Conservation (phyloP, 352 stramenopile genomes). For the Pythium chondricola region DNA sequence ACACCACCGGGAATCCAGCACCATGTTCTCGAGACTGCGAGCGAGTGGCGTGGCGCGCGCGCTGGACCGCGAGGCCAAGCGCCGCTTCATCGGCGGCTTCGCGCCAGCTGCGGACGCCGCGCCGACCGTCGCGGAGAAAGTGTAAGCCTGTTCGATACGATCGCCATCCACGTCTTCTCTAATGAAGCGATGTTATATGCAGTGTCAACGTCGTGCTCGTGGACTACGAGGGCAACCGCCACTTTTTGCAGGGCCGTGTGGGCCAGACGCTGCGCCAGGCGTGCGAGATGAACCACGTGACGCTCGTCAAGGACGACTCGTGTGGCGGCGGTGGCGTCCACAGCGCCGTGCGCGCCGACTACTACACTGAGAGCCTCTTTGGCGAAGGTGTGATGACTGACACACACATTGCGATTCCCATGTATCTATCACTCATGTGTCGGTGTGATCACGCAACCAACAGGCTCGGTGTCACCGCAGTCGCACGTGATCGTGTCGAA, state of each 20-base stretch:
- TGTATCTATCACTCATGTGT: background rate
- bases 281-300: slow-evolving; percentile 72
- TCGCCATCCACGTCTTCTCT: too few relatives aligned
- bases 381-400: slow-evolving; percentile 38
- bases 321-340: slow-evolving; percentile 66
- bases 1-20: slow-evolving; percentile 14
- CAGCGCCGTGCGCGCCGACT: slow-evolving; percentile 59
- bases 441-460: background rate
- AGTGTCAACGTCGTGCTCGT: slow-evolving; percentile 83
- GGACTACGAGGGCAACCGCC: slow-evolving; percentile 84
- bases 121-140: slow-evolving; percentile 27
- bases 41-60: slow-evolving; percentile 18
- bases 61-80: slow-evolving; percentile 8
- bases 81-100: slow-evolving; percentile 30
- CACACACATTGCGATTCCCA: background rate
- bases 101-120: slow-evolving; percentile 12
- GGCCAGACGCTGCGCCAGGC: slow-evolving; percentile 80
- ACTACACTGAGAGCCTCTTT: slow-evolving; percentile 87
- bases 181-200: too few relatives aligned
- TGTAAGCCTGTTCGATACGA: too few relatives aligned
- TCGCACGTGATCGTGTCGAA: slow-evolving; percentile 87
- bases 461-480: slow-evolving; percentile 56
- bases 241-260: slow-evolving; percentile 72
- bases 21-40: slow-evolving; percentile 26
- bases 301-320: slow-evolving; percentile 82